Evolutionary conservation across 2,329 filamentous ascomycete species (phyloP), one percentile per base, ranked within the genome.

Genomic region (Paraphaeosphaeria minitans): DNA sequence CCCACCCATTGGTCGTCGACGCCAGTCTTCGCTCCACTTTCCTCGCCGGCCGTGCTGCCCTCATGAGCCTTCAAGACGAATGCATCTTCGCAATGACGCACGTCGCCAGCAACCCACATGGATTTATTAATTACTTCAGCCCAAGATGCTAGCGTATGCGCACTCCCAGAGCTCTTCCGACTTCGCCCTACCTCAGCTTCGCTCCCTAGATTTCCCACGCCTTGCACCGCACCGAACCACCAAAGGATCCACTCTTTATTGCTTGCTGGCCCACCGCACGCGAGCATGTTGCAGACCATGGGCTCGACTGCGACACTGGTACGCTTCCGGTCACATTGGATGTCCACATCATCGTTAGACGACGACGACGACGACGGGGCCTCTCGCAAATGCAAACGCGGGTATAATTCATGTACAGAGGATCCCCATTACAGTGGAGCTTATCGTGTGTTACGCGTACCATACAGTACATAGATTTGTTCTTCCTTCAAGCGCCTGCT

Each of bases 191-290:
- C 21, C 35, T 16, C n/a, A 37, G 6, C 16, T 37, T 52, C 22
- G 31, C 33, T 48, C 39, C 57, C 57, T 59, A 55, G 22, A 55
- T 27, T 52, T 59, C 47, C 57, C 57, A 52, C 29, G 21, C 39
- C 35, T 19, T 35, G 14, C 55, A 46, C 47, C n/a, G 3, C 42
- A 21, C 35, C 33, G 43, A 39, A 39, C 27, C 33, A n/a, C 19
- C 8, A 14, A 22, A 22, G 14, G 43, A 47, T 51, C 57, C 51
- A 53, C 52, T 53, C 29, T 59, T 47, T 35, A 35, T 55, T 47
- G 47, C 51, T 24, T 50, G 19, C 33, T 39, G 27, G n/a, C 41
- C n/a, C 45, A 31, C 45, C 21, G 19, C 42, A 27, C 42, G 35
- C 53, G 24, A 22, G 31, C 41, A 21, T 21, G 50, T 43, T 53